These are phyloP conservation scores for Novymonas esmeraldas DNA, from an alignment of 208 protist species.

Conservation along the genomic window DNA sequence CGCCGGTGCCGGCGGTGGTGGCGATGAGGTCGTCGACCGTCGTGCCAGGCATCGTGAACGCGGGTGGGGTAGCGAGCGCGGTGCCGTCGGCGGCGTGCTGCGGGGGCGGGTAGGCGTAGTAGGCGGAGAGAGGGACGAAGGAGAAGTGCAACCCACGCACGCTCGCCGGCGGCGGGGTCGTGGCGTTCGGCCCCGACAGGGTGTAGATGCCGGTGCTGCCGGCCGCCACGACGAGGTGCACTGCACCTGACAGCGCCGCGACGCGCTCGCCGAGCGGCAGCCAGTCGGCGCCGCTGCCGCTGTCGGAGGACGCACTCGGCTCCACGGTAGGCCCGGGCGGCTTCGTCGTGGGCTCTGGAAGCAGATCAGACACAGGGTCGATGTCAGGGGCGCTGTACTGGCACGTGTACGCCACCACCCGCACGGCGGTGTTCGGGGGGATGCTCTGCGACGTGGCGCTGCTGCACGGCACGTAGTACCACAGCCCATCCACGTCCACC, in stretches of 20 bases:
- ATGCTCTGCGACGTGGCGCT: conserved; percentile 13
- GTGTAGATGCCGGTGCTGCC: conserved; percentile 66
- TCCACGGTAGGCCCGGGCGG: conserved; percentile 16
- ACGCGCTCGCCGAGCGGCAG: conserved; percentile 41
- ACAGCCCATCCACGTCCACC: conserved; percentile 40
- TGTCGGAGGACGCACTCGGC: conserved; percentile 22
- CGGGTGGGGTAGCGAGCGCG: conserved; percentile 4
- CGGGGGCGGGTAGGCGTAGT: conserved; percentile 27
- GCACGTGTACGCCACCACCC: conserved; percentile 46
- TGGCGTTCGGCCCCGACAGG: conserved; percentile 29
- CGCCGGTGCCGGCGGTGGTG: conserved; percentile 11
- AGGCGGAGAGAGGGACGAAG: conserved; percentile 60
- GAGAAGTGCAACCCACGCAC: conserved; percentile 57
- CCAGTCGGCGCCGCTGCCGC: conserved; percentile 12
- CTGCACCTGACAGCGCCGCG: conserved; percentile 44
- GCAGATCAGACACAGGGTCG: conserved; percentile 18
- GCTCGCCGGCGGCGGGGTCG: conserved; percentile 7
- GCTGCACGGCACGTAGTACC: conserved; percentile 58
- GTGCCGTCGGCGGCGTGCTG: conserved; percentile 8
- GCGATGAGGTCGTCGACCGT: conserved; percentile 19
- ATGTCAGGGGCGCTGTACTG: conserved; percentile 41
- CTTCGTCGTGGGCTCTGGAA: conserved; percentile 19
- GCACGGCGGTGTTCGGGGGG: conserved; percentile 19
- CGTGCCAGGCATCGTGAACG: not conserved
- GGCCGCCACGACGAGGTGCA: conserved; percentile 65